Evolutionary conservation across 352 stramenopile species (phyloP), one percentile per base, ranked within the genome.

Genomic region (Blastocystis sp.): DNA sequence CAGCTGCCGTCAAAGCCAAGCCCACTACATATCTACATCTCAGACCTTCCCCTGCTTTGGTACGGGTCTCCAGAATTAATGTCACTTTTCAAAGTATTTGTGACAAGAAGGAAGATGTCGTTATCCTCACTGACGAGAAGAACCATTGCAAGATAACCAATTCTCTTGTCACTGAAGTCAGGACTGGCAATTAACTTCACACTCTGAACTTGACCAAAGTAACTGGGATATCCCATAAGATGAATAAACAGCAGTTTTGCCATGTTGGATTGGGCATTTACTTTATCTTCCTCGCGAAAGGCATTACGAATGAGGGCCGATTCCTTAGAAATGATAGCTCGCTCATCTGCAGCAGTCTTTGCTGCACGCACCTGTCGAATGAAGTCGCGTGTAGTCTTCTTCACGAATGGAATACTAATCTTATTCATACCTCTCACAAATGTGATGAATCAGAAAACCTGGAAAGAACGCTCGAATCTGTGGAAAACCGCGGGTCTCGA

Each of bases 161-260:
- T 98, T 86, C 97, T 92, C 90, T 99, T 99, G 90, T 99, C 96
- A n/a, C 93, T 93, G 89, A 98, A 99, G 89, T 97, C 94, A 37
- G 94, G 95, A 57, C 94, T 98, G 14, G 97, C 96, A 88, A 98
- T 98, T 46, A 99, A 92, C 91, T 99, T 99, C 85, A 99, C 93
- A 90, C 96, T 98, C 91, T 99, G 96, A 92, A 99, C 97, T 90
- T 99, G 96, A 43, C 96, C 97, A 91, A 98, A 99, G 90, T 99
- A 96, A 73, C 94, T 98, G 66, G 96, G 95, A 90, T 99, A 99
- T n/a, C 96, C 96, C 29, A 99, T 91, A 96, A 99, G 98, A 92
- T 99, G 96, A 91, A 99, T 98, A 90, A 98, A 99, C 2, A 99
- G 91, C 78, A 99, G 91, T 89, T 99, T 99, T 58, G 96, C 95